These are phyloP conservation scores for Trichophyton rubrum DNA, from an alignment of 2,329 filamentous ascomycete species.

Conservation along the genomic window DNA sequence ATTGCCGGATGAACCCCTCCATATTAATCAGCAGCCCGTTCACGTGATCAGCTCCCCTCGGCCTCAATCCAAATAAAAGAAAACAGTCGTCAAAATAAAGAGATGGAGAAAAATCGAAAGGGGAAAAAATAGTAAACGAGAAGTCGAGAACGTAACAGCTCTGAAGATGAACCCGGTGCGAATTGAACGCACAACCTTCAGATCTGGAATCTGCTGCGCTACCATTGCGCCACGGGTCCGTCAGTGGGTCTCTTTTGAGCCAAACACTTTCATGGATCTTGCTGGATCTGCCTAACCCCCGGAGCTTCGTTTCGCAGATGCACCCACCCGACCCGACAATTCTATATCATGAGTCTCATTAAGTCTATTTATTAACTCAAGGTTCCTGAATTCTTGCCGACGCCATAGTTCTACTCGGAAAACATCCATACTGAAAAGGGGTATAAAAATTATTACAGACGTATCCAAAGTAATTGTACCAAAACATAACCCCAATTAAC, in stretches of 20 bases:
- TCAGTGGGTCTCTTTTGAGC: background rate
- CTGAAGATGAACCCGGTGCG: slow-evolving; percentile 10
- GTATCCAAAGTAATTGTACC: background rate
- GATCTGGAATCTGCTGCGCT: slow-evolving; percentile 14
- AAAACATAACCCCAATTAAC: too few species aligned
- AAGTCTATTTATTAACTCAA: background rate
- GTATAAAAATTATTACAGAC: background rate
- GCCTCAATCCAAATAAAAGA: background rate
- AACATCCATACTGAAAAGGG: background rate
- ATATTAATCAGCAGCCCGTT: background rate
- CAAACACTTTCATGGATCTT: background rate
- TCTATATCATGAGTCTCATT: background rate
- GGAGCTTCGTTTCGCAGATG: too few species aligned
- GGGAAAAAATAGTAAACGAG: background rate
- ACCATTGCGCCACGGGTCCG: slow-evolving; percentile 13
- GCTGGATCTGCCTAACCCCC: background rate
- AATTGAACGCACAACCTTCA: slow-evolving; percentile 13
- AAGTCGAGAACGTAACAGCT: background rate
- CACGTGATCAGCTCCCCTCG: background rate
- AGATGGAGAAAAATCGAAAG: background rate
- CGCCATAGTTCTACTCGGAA: too few species aligned
- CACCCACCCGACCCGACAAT: too few species aligned
- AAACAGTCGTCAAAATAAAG: background rate
- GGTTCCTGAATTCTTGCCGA: too few species aligned
- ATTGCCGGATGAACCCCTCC: background rate